Conservation (phyloP, 257 asterid species). For the Verbena officinalis region DNA sequence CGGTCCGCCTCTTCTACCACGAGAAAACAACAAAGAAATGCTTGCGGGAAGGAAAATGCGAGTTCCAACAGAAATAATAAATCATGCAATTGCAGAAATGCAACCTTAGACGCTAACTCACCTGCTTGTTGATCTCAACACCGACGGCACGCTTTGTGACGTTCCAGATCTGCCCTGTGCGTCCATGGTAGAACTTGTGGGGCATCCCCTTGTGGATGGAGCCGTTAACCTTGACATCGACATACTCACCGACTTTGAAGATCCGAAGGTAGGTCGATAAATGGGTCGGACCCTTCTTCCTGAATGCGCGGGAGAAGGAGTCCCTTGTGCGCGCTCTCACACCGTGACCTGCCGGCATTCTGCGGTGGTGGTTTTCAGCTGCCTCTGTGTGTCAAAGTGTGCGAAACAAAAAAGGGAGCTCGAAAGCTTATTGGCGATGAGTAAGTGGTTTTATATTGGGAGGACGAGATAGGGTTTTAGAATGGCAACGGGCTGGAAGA, state of each 20-base stretch:
- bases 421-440: background rate
- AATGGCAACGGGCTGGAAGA: constrained; percentile 15
- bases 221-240: constrained; percentile 67
- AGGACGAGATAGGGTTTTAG: constrained; percentile 29
- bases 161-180: constrained; percentile 71
- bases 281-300: constrained; percentile 63
- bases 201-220: constrained; percentile 73
- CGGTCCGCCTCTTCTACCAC: too few species aligned
- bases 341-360: constrained; percentile 78
- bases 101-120: background rate
- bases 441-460: constrained; percentile 18
- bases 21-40: too few species aligned
- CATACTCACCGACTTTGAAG: constrained; percentile 61
- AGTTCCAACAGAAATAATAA: background rate
- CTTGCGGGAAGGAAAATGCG: too few species aligned
- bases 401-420: constrained; percentile 5
- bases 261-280: constrained; percentile 54
- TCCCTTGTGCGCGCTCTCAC: constrained; percentile 61
- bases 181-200: constrained; percentile 69
- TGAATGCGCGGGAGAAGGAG: constrained; percentile 54
- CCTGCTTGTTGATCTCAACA: constrained; percentile 71
- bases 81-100: constrained; percentile 1
- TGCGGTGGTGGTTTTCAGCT: constrained; percentile 6
- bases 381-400: constrained; percentile 13
- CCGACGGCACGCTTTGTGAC: constrained; percentile 67